Evolutionary conservation across 495 filamentous ascomycete genomes (phyloP).

Genomic region (Aspergillus hancockii): DNA sequence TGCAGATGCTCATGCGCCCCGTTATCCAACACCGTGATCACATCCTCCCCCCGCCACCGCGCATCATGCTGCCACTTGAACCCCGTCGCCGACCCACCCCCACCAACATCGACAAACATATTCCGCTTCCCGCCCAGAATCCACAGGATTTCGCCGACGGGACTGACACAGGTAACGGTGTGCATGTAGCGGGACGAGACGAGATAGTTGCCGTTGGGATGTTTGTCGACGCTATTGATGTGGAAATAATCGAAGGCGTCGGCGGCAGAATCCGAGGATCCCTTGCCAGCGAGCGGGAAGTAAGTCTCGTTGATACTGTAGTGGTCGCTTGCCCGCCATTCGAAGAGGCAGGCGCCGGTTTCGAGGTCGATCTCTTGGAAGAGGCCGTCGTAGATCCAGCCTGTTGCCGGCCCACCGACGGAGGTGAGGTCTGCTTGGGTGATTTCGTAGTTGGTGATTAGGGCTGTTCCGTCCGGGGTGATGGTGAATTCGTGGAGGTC

Average conservation of each 20-base stretch:
- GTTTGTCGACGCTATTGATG: constrained; percentile 60
- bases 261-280: constrained; percentile 19
- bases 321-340: constrained; percentile 40
- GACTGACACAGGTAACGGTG: constrained; percentile 44
- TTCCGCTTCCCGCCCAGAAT: constrained; percentile 49
- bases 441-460: constrained; percentile 54
- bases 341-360: constrained; percentile 42
- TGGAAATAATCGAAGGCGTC: constrained; percentile 53
- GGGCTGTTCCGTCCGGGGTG: constrained; percentile 48
- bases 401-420: constrained; percentile 43
- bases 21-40: constrained; percentile 48
- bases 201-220: constrained; percentile 52
- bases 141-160: constrained; percentile 56
- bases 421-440: constrained; percentile 44
- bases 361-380: constrained; percentile 48
- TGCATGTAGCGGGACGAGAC: constrained; percentile 56
- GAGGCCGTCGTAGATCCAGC: constrained; percentile 46
- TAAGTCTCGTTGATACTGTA: constrained; percentile 28
- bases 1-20: constrained; percentile 25
- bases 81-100: constrained; percentile 7
- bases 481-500: constrained; percentile 50
- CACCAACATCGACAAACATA: constrained; percentile 25
- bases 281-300: constrained; percentile 21
- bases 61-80: constrained; percentile 58
- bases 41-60: constrained; percentile 33